A percentile compares a stretch with the other conserved stretches of the same genome.
Conservation (phyloP, 768 basidiomycete species). For the Mycena amicta region DNA sequence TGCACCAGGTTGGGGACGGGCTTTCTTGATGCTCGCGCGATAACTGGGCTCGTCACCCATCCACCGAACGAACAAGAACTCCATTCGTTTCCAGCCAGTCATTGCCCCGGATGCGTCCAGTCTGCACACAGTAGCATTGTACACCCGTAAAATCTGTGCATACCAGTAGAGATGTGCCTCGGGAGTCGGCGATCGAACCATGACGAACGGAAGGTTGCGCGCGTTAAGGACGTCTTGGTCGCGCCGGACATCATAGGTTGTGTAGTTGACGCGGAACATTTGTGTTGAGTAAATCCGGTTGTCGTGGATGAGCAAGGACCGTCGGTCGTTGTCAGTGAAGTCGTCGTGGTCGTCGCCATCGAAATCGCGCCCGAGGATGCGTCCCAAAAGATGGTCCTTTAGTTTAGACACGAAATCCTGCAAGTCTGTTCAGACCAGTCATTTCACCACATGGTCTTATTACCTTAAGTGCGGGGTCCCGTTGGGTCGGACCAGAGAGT, state of each 20-base stretch:
- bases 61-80: conserved; percentile 35
- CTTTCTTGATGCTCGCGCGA: conserved; percentile 17
- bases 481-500: neutral
- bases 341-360: conserved; percentile 34
- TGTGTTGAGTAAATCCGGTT: conserved; percentile 32
- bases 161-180: conserved; percentile 29
- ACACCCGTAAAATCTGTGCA: conserved; percentile 25
- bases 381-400: conserved; percentile 36
- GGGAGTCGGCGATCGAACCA: conserved; percentile 18
- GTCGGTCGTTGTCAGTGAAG: conserved; percentile 25
- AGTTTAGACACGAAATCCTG: conserved; percentile 36
- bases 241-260: conserved; percentile 38
- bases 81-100: conserved; percentile 8
- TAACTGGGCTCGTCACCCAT: conserved; percentile 21
- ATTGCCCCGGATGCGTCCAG: conserved; percentile 9
- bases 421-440: neutral
- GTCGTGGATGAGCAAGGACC: conserved; percentile 18
- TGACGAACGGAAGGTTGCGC: conserved; percentile 27
- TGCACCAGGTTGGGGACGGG: too few relatives aligned
- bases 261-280: conserved; percentile 37
- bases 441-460: neutral
- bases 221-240: conserved; percentile 36
- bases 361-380: conserved; percentile 25
- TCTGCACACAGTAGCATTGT: conserved; percentile 21
- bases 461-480: conserved; percentile 27